Base-by-base conservation (phyloP, 148 eudicot species). In the Camellia sinensis region DNA sequence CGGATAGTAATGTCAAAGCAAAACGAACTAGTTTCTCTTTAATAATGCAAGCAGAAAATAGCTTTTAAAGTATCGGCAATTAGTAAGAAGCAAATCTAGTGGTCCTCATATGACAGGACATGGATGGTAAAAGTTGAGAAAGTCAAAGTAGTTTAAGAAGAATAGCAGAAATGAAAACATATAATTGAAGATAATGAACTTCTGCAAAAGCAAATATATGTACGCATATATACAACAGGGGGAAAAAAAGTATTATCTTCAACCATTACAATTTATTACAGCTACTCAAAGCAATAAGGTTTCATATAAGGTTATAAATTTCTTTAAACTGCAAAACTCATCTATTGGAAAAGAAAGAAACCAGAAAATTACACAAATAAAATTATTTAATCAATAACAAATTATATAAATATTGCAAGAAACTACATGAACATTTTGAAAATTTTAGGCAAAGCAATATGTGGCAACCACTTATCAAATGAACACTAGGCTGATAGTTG, bases 1-100 rank as follows among this genome's bases (percentile, higher is more conserved):
- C 59, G 56, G 37, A 78, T 64, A 67, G 40, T 73, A 76, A 60
- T 70, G 17, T 15, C 75, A 62, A 57, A n/a, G 29, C 65, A 84
- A 80, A 61, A 41, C 3, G 21, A 3, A 22, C 46, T 59, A 17
- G 12, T 6, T 57, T 12, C 19, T 17, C 40, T 37, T 5, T n/a
- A 40, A 74, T 9, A 44, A 13, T 29, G 13, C 5, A 53, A 52
- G 29, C 67, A 18, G 17, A 82, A 76, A 43, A 15, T 17, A 67
- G 66, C 19, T 40, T 69, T 19, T 52, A 15, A 80, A 61, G 62
- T 62, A 73, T 21, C 21, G 53, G 21, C 77, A 53, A 71, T 45
- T 45, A 64, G 18, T 50, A 79, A 71, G 21, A 75, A 44, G 56
- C 41, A 75, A 18, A 60, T 73, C 62, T 57, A 43, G 59, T 8